A percentile compares a stretch with the other conserved stretches of the same genome.
Conservation (phyloP, 352 stramenopile genomes). For the Phytopythium litorale region DNA sequence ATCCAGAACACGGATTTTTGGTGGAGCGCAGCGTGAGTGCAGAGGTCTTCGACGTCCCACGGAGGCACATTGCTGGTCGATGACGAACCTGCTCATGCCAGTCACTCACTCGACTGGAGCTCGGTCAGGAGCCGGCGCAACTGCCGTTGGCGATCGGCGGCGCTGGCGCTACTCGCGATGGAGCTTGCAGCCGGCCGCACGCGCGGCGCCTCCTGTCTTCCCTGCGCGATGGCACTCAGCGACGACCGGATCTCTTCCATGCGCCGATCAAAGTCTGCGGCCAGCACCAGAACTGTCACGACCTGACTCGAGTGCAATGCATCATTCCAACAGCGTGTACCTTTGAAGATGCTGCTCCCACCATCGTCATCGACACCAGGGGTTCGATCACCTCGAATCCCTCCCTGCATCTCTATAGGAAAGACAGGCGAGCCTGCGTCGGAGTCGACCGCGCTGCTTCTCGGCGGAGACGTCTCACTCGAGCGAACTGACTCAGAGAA, state of each 20-base stretch:
- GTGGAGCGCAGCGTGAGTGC: not conserved
- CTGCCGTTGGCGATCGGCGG: conserved; percentile 23
- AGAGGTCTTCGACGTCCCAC: no score
- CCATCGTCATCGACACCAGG: not conserved
- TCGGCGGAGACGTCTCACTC: conserved; percentile 10
- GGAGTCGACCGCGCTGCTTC: not conserved
- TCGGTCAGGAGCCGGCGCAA: conserved; percentile 22
- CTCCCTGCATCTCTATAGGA: not conserved
- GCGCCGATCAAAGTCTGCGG: conserved; percentile 57
- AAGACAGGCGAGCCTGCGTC: conserved; percentile 4
- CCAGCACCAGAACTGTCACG: not conserved
- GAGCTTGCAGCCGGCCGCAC: not conserved
- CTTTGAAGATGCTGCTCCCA: conserved; percentile 23
- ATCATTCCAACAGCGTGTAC: conserved; percentile 8
- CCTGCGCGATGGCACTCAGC: conserved; percentile 45
- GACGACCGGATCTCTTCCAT: conserved; percentile 74
- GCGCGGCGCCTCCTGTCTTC: conserved; percentile 7
- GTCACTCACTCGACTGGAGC: not conserved
- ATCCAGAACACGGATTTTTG: not conserved
- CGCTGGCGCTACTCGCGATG: not conserved
- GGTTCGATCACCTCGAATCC: not conserved
- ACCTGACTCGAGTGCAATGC: not conserved
- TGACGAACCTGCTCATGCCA: not conserved
- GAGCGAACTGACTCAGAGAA: conserved; percentile 6
- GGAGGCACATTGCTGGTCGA: not conserved